Base-by-base conservation (phyloP, 2,329 filamentous ascomycete genomes). In the Akanthomyces lecanii region DNA sequence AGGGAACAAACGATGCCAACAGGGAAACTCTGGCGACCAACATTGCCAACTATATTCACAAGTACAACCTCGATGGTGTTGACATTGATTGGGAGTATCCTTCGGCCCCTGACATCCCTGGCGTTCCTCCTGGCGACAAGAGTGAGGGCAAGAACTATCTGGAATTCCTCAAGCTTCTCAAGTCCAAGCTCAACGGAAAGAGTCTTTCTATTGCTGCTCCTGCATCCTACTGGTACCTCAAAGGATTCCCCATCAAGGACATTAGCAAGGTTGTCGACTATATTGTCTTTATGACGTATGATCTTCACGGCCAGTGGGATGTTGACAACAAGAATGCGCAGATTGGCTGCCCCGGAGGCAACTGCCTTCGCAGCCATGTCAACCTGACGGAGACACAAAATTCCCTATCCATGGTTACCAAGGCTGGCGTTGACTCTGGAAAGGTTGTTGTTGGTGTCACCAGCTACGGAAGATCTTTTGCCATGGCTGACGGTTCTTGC, bases 381-480 rank as follows among this genome's bases (percentile, higher is more conserved):
- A 78, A 78, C 65, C 42, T 69, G 33, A 78, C 76, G 0, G 74
- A 77, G 61, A 77, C 73, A 5, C 25, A n/a, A 12, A 44, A 21
- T 18, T 25, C 48, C 12, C 65, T 78, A 0, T 65, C 71, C 25
- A 78, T 78, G 72, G 71, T 76, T 59, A 78, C 74, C n/a, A 74
- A 76, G 44, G 72, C 71, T 14, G 67, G 69, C 10, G 68, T 74
- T 8, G 61, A 65, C 2, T 63, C 67, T 0, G 68, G 67, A 62
- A 72, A 74, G 64, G 63, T 76, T 10, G 40, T 72, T 7, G 71
- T 76, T 11, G 73, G 75, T 16, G 67, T 73, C 3, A 23, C 69
- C 0, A 73, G 71, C 65, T 77, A 67, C 47, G 72, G 72, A 0
- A 63, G 73, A 1, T 69, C 66, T 0, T 75, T 75, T 63, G 60